These are phyloP conservation scores for Plicaturopsis crispa DNA, from an alignment of 768 basidiomycete genomes.

Conservation along the genomic window DNA sequence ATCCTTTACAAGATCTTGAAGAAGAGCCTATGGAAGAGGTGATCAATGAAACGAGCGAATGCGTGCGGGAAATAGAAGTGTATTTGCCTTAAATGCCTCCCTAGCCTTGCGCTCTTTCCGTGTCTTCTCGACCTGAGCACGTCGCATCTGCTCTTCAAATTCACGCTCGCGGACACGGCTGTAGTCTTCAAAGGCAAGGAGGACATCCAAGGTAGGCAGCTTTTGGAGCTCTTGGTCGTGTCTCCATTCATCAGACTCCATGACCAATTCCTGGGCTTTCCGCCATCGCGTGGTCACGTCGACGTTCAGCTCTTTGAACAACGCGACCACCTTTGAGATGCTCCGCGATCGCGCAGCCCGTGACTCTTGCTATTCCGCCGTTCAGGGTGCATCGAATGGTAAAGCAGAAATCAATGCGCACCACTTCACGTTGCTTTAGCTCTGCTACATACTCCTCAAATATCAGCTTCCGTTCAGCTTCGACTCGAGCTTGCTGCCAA, in stretches of 20 bases:
- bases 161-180: slow-evolving; percentile 85
- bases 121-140: slow-evolving; percentile 75
- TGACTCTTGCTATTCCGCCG: slow-evolving; percentile 73
- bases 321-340: slow-evolving; percentile 71
- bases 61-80: background rate
- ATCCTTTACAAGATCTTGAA: slow-evolving; percentile 57
- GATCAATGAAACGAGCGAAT: background rate
- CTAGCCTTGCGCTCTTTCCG: slow-evolving; percentile 83
- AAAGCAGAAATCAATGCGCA: slow-evolving; percentile 39
- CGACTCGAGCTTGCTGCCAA: slow-evolving; percentile 83
- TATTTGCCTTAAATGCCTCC: slow-evolving; percentile 77
- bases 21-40: slow-evolving; percentile 43
- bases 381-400: too few relatives aligned
- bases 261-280: slow-evolving; percentile 68
- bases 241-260: slow-evolving; percentile 74
- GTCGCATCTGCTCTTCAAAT: slow-evolving; percentile 80
- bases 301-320: slow-evolving; percentile 84
- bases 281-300: slow-evolving; percentile 95
- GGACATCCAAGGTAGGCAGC: slow-evolving; percentile 85
- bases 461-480: slow-evolving; percentile 78
- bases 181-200: slow-evolving; percentile 92
- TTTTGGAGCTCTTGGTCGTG: slow-evolving; percentile 69
- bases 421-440: slow-evolving; percentile 84
- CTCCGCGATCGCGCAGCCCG: slow-evolving; percentile 72
- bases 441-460: slow-evolving; percentile 90